Percentiles rank a stretch among this genome's conserved stretches.
phyloP scores from a whole-genome alignment of 1,284 basidiomycete genomes.

The Quambalaria eucalypti region DNA sequence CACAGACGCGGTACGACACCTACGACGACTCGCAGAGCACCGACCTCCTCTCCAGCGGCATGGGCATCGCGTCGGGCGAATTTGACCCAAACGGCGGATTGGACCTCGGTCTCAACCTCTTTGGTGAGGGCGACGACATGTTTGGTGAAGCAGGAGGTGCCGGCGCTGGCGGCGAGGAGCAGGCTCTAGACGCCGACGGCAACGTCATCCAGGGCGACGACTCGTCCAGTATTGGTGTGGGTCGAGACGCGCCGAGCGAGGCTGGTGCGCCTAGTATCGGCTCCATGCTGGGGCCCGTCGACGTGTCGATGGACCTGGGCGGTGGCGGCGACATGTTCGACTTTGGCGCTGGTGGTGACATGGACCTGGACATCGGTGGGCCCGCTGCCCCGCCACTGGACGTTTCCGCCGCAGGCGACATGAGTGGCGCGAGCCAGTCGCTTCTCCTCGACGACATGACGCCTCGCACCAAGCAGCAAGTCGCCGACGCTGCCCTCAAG shows the following conservation, averaged over 20 bases:
- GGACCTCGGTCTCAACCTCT: constrained; percentile 48
- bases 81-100: constrained; percentile 42
- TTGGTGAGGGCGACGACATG: constrained; percentile 54
- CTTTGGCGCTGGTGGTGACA: constrained; percentile 45
- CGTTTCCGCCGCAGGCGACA: not conserved
- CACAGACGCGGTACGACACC: constrained; percentile 22
- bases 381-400: constrained; percentile 13
- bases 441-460: constrained; percentile 49
- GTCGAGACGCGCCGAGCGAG: constrained; percentile 30
- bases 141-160: not conserved
- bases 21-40: constrained; percentile 2
- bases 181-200: constrained; percentile 28
- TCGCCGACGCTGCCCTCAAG: constrained; percentile 30
- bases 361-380: constrained; percentile 1
- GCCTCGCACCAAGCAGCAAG: constrained; percentile 52
- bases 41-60: constrained; percentile 23
- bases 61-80: constrained; percentile 31
- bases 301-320: constrained; percentile 17
- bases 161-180: not conserved
- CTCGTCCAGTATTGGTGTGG: constrained; percentile 36
- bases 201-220: constrained; percentile 54
- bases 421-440: not conserved
- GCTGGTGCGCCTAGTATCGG: constrained; percentile 22
- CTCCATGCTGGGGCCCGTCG: constrained; percentile 18
- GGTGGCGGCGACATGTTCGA: constrained; percentile 54